Evolutionary conservation across 768 basidiomycete species (phyloP), one percentile per base, ranked within the genome.

Genomic region (Boletus pseudo-olivaceus): DNA sequence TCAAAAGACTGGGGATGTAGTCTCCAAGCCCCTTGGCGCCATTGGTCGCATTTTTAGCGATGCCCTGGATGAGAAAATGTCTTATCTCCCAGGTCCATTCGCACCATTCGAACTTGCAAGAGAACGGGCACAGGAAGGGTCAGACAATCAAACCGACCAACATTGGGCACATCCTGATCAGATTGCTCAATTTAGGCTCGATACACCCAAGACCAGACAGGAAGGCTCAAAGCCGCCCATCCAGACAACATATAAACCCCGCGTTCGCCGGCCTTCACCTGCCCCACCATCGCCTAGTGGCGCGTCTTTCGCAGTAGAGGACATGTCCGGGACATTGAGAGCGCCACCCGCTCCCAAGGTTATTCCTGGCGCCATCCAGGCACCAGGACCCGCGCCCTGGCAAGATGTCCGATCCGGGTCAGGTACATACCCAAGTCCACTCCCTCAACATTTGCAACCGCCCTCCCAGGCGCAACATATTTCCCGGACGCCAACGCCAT

Each of bases 1-100:
- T 41, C 93, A 93, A 71, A 89, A 88, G 67, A 96, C 94, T 0
- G 92, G 93, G 8, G 90, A 93, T 66, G 89, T 84, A 0, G 87
- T 96, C 53, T 93, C 89, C 8, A 93, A 93, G 67, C 93, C 93
- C 4, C 78, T 97, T n/a, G 90, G 76, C 58, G 91, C 93, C 2
- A 88, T 97, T 47, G 82, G 92, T 17, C 83, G 89, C 48, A 93
- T 97, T 56, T 87, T 96, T 67, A 89, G 82, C 56, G 90, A 90
- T 42, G 92, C 90, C 0, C 72, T 93, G 11, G 89, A 92, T 62
- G 84, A 82, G 58, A 83, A 82, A 58, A 72, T 87, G 46, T 71
- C 80, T 1, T 83, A 82, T 64, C 75, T 86, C 5, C 86, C 85
- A 1, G 85, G 84, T 0, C 85, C 86, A 2, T 87, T 88, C 56